Base-by-base conservation (phyloP, 257 asterid species). In the Primulina tabacum region DNA sequence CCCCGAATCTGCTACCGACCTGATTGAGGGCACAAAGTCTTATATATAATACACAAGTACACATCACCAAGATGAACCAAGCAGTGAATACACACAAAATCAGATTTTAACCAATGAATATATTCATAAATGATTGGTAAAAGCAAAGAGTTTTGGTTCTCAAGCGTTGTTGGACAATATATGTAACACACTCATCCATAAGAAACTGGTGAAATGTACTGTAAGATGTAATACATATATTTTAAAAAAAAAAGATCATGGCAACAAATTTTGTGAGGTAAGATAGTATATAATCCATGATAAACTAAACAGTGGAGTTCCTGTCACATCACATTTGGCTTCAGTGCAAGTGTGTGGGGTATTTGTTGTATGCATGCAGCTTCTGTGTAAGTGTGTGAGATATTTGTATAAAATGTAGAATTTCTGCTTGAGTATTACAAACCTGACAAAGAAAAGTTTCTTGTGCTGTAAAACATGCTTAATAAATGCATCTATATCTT, bases 1-100 rank as follows among this genome's bases (percentile, higher is more conserved):
- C 99, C 29, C 99, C 99, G 81, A 94, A 94, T 81, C 93, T 87
- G 86, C 99, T 94, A 72, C 99, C 99, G 69, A 81, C 99, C 99
- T 93, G 86, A 17, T 50, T 16, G 65, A 69, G 56, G 55, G 60
- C 56, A 68, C 64, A 63, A 47, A 38, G 57, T 71, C 65, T 11
- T 68, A 28, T 68, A 55, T 59, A 37, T 71, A 55, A 58, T 37
- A n/a, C 63, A 63, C 12, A 16, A 3, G 56, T 50, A 50, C 57
- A 50, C 16, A 28, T 50, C 14, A 17, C 2, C 1, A 17, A 50
- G 16, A 12, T 16, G 37, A 67, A 57, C 12, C 21, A 1, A 57
- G 64, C 58, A 71, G 20, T 35, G 14, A 8, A 28, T 8, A 5
- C 32, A 34, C 29, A 17, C 20, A 17, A 16, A 50, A 17, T 50